Evolutionary conservation across 768 basidiomycete genomes (phyloP).

Genomic region (Auriculariales sp.): DNA sequence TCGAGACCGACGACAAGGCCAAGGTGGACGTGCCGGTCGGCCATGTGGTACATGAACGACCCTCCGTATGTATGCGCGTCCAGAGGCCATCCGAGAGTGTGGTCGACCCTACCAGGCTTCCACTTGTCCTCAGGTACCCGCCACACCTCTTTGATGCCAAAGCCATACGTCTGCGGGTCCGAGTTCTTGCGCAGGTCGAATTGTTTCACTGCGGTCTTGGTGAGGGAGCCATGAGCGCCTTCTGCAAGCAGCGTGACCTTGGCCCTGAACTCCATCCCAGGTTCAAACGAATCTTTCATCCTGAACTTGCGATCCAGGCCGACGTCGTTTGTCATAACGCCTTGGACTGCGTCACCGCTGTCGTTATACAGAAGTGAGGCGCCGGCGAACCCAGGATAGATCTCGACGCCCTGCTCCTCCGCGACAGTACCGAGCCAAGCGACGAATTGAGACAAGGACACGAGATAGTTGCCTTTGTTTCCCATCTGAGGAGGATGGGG

Average conservation of each 20-base stretch:
- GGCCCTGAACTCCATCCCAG: slow-evolving; percentile 90
- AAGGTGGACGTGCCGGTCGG: slow-evolving; percentile 72
- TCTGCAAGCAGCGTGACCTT: slow-evolving; percentile 88
- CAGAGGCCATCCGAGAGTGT: slow-evolving; percentile 91
- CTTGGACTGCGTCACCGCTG: slow-evolving; percentile 44
- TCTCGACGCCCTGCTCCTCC: slow-evolving; percentile 78
- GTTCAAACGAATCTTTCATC: slow-evolving; percentile 81
- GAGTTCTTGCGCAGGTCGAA: slow-evolving; percentile 52
- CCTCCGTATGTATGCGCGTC: slow-evolving; percentile 78
- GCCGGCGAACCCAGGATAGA: slow-evolving; percentile 96
- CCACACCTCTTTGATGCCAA: slow-evolving; percentile 98
- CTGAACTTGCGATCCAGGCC: slow-evolving; percentile 66
- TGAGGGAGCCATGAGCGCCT: slow-evolving; percentile 85
- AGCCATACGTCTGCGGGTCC: slow-evolving; percentile 88
- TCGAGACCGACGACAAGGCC: slow-evolving; percentile 91
- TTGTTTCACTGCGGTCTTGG: slow-evolving; percentile 59
- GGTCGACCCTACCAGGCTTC: slow-evolving; percentile 62
- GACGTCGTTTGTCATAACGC: slow-evolving; percentile 87
- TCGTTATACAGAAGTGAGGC: slow-evolving; percentile 62
- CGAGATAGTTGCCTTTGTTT: slow-evolving; percentile 86
- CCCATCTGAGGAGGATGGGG: slow-evolving; percentile 97
- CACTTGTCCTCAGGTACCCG: slow-evolving; percentile 44
- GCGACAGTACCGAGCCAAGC: slow-evolving; percentile 82
- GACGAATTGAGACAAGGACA: slow-evolving; percentile 77
- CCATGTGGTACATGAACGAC: slow-evolving; percentile 93